Percentiles rank a stretch among this genome's conserved stretches.
phyloP scores from a whole-genome alignment of 176 grass and related monocot genomes.

The Lolium multiflorum region DNA sequence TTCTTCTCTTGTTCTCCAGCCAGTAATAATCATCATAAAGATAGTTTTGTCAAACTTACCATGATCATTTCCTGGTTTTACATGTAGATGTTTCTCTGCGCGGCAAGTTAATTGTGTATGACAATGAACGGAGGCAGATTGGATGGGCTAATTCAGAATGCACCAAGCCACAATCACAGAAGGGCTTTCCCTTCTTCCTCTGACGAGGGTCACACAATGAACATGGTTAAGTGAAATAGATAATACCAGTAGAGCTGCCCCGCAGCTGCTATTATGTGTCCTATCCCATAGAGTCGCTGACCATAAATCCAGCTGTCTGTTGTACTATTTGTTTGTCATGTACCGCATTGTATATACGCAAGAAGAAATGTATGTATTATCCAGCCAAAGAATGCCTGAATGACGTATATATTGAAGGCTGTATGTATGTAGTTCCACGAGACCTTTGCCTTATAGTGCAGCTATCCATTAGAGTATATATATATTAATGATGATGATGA shows the following conservation, averaged over 20 bases:
- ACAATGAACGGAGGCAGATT: constrained; percentile 80
- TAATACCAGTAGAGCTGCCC: constrained; percentile 18
- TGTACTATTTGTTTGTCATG: constrained; percentile 36
- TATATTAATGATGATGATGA: too few species aligned
- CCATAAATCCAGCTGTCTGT: constrained; percentile 11
- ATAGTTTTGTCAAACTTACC: neutral
- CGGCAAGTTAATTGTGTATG: constrained; percentile 91
- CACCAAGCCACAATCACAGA: constrained; percentile 58
- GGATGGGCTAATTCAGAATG: constrained; percentile 89
- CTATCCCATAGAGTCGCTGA: neutral
- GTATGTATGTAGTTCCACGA: neutral
- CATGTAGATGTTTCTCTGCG: constrained; percentile 90
- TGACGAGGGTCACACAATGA: constrained; percentile 43
- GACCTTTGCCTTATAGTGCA: neutral
- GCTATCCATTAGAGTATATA: neutral
- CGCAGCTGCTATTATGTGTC: constrained; percentile 2
- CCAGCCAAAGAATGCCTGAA: neutral
- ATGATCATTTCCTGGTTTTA: constrained; percentile 4
- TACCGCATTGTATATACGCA: constrained; percentile 29
- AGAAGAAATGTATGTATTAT: constrained; percentile 33
- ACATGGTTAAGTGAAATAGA: constrained; percentile 3
- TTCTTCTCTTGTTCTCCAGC: constrained; percentile 14
- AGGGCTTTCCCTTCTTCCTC: constrained; percentile 84
- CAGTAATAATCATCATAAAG: neutral
- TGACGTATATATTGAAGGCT: neutral